These are phyloP conservation scores for Boletus rufocinnamomeus DNA, from an alignment of 768 basidiomycete genomes.

Conservation along the genomic window DNA sequence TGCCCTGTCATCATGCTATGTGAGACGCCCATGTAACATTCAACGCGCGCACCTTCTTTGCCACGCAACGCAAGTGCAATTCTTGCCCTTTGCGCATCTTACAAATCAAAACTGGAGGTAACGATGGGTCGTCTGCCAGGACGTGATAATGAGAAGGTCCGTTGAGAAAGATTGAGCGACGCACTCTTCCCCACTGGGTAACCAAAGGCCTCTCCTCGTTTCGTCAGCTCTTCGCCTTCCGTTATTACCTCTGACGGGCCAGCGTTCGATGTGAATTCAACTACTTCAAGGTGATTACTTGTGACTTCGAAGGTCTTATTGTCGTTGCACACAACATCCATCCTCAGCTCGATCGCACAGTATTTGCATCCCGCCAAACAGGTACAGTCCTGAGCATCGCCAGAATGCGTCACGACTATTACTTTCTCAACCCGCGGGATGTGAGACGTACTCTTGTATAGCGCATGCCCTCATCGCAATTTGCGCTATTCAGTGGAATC, in stretches of 20 bases:
- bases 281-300: slow-evolving; percentile 77
- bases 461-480: slow-evolving; percentile 86
- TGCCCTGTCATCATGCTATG: slow-evolving; percentile 58
- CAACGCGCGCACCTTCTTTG: slow-evolving; percentile 75
- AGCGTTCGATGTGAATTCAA: slow-evolving; percentile 42
- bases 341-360: slow-evolving; percentile 80
- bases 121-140: slow-evolving; percentile 55
- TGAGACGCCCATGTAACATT: not conserved
- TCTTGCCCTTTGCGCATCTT: slow-evolving; percentile 96
- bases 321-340: slow-evolving; percentile 77
- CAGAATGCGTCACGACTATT: slow-evolving; percentile 2
- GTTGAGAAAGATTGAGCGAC: slow-evolving; percentile 23
- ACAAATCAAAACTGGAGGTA: slow-evolving; percentile 77
- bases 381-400: slow-evolving; percentile 76
- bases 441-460: slow-evolving; percentile 62
- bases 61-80: slow-evolving; percentile 79
- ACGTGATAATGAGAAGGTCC: slow-evolving; percentile 7
- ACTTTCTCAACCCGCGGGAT: slow-evolving; percentile 1
- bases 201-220: slow-evolving; percentile 75
- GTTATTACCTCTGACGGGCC: slow-evolving; percentile 37
- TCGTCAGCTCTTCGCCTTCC: slow-evolving; percentile 70
- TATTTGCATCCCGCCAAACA: slow-evolving; percentile 82
- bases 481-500: slow-evolving; percentile 84
- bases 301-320: slow-evolving; percentile 81
- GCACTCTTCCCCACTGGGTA: slow-evolving; percentile 82